Conservation (phyloP, 345 rosid genomes). For the Mangifera indica region DNA sequence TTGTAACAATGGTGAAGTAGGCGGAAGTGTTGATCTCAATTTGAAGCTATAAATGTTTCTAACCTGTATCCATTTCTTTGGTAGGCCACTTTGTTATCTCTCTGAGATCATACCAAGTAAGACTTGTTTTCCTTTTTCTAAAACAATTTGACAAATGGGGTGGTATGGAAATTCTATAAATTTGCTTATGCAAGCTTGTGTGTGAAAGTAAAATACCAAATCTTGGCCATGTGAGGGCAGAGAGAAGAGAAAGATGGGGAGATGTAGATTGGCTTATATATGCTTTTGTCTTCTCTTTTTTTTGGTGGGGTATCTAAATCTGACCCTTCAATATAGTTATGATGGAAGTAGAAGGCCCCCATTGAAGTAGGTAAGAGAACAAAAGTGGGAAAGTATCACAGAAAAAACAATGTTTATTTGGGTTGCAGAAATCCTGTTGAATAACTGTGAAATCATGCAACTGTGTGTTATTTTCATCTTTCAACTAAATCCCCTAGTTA, state of each 20-base stretch:
- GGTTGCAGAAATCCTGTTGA: too few relatives aligned
- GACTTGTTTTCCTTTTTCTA: neutral
- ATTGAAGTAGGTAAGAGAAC: neutral
- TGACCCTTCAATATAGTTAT: slow-evolving; percentile 16
- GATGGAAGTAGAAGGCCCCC: neutral
- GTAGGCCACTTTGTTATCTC: too few relatives aligned
- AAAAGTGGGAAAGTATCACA: too few relatives aligned
- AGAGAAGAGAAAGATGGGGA: neutral
- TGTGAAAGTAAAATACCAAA: slow-evolving; percentile 7
- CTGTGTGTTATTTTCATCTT: neutral
- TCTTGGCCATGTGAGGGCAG: slow-evolving; percentile 19
- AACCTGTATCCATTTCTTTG: too few relatives aligned
- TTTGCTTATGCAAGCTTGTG: slow-evolving; percentile 12
- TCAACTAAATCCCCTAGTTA: neutral
- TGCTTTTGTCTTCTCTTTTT: neutral
- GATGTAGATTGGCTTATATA: slow-evolving; percentile 9
- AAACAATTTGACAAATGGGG: neutral
- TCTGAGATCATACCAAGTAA: neutral
- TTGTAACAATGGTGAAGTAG: slow-evolving; percentile 31
- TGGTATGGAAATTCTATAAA: neutral
- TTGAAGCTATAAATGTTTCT: too few relatives aligned
- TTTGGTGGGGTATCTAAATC: slow-evolving; percentile 10
- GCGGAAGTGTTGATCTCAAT: slow-evolving; percentile 47
- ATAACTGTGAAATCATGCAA: too few relatives aligned
- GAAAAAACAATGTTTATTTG: neutral